These are phyloP conservation scores for Crithidia bombi DNA, from an alignment of 208 protist genomes.

Conservation along the genomic window DNA sequence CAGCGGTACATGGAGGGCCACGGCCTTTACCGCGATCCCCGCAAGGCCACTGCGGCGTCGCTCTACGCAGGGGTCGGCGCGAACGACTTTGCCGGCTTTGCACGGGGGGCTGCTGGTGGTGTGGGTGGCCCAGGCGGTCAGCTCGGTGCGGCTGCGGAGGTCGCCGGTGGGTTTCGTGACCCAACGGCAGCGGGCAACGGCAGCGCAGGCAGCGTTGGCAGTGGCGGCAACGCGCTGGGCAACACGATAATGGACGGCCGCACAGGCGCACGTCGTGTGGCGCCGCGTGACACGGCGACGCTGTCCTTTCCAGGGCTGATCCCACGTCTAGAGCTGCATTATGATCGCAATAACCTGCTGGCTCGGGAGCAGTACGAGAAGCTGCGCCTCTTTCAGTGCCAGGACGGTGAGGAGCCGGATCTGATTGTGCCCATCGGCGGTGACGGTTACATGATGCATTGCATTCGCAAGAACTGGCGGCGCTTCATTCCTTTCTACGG, in stretches of 20 bases:
- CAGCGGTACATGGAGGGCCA: constrained; percentile 82
- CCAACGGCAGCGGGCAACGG: constrained; percentile 5
- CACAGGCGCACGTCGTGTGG: constrained; percentile 19
- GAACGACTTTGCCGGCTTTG: constrained; percentile 20
- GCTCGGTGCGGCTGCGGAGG: constrained; percentile 13
- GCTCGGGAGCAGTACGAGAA: constrained; percentile 85
- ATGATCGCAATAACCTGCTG: constrained; percentile 84
- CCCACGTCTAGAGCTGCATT: constrained; percentile 85
- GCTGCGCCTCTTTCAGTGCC: constrained; percentile 74
- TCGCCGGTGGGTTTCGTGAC: constrained; percentile 26
- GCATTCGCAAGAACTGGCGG: constrained; percentile 89
- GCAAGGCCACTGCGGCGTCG: constrained; percentile 53
- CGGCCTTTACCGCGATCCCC: constrained; percentile 78
- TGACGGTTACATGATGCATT: constrained; percentile 94
- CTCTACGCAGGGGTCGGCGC: constrained; percentile 36
- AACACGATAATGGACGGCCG: constrained; percentile 12
- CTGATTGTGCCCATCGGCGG: constrained; percentile 91
- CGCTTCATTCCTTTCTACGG: constrained; percentile 93
- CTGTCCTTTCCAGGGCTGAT: constrained; percentile 78
- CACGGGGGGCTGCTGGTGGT: constrained; percentile 1
- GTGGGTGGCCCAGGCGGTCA: constrained; percentile 8
- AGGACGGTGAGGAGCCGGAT: constrained; percentile 77
- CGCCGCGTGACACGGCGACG: constrained; percentile 45
- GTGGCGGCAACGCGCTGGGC: constrained; percentile 10
- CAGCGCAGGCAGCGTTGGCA: constrained; percentile 4